Conservation (phyloP, 371 early-diverging fungal genomes). For the Mucor mucedo region DNA sequence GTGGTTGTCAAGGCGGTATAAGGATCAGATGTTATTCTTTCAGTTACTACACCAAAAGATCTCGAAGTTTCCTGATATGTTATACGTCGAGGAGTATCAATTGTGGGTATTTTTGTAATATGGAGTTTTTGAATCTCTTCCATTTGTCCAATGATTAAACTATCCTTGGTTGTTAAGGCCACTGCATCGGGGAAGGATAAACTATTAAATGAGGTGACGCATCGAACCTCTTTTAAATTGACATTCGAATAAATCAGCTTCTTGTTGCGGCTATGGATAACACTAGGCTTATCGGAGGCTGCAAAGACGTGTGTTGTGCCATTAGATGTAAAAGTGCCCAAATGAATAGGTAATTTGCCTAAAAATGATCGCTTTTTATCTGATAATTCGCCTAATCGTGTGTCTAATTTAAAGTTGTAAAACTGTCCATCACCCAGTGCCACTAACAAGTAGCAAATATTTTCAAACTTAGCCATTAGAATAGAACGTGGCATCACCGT, state of each 20-base stretch:
- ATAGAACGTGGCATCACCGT: slow-evolving; percentile 81
- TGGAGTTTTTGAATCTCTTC: slow-evolving; percentile 92
- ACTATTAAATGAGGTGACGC: slow-evolving; percentile 73
- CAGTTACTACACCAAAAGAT: slow-evolving; percentile 69
- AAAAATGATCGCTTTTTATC: slow-evolving; percentile 73
- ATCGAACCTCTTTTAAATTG: slow-evolving; percentile 78
- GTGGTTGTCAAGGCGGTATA: slow-evolving; percentile 38
- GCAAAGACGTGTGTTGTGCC: slow-evolving; percentile 81
- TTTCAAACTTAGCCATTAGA: slow-evolving; percentile 75
- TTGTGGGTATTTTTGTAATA: slow-evolving; percentile 73
- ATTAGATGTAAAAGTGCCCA: slow-evolving; percentile 68
- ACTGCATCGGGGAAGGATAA: slow-evolving; percentile 67
- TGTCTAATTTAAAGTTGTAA: slow-evolving; percentile 68
- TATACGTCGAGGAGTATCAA: slow-evolving; percentile 79
- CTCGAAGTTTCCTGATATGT: slow-evolving; percentile 62
- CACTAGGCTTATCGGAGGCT: slow-evolving; percentile 87
- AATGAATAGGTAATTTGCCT: slow-evolving; percentile 78
- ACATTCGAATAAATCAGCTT: slow-evolving; percentile 87
- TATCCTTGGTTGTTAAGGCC: slow-evolving; percentile 70
- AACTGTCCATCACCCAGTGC: slow-evolving; percentile 89
- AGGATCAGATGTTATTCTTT: slow-evolving; percentile 37
- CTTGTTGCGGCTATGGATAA: slow-evolving; percentile 75
- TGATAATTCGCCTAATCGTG: slow-evolving; percentile 44
- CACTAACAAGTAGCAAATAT: slow-evolving; percentile 74
- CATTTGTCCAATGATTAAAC: slow-evolving; percentile 78